Percentiles rank a stretch among this genome's conserved stretches.
Evolutionary conservation across 2,329 filamentous ascomycete species (phyloP).

Genomic region (Colletotrichum sp.): DNA sequence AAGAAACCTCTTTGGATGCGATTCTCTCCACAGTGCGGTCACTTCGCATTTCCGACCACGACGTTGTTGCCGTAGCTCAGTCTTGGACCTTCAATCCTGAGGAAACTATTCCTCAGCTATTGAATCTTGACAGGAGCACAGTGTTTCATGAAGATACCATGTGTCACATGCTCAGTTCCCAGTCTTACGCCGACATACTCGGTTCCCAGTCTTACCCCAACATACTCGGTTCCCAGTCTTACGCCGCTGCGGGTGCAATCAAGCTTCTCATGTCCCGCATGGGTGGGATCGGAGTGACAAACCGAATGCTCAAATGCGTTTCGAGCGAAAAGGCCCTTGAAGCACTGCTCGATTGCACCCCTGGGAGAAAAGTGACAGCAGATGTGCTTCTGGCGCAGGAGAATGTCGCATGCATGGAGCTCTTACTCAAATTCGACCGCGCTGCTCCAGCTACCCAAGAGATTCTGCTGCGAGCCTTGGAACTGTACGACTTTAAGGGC

Average conservation of each 20-base stretch:
- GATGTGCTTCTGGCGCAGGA: neutral
- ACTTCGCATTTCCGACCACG: neutral
- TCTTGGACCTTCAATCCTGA: too few relatives aligned
- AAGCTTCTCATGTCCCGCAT: neutral
- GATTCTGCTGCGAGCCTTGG: neutral
- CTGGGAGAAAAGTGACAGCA: neutral
- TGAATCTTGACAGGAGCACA: neutral
- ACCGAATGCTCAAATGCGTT: neutral
- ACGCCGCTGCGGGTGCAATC: neutral
- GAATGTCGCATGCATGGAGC: neutral
- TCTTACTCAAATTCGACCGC: neutral
- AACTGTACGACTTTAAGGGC: neutral
- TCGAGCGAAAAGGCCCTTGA: neutral
- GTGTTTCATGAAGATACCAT: neutral
- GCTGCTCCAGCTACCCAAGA: neutral
- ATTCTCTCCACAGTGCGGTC: neutral
- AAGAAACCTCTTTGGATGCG: neutral
- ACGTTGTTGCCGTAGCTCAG: too few relatives aligned
- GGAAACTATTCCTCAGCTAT: neutral
- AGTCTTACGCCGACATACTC: too few relatives aligned
- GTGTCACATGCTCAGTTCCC: neutral
- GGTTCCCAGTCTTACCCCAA: too few relatives aligned
- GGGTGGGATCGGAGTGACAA: neutral
- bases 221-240: neutral
- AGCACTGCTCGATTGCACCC: neutral